Conservation (phyloP, 2,329 filamentous ascomycete species). For the Beauveria australis region DNA sequence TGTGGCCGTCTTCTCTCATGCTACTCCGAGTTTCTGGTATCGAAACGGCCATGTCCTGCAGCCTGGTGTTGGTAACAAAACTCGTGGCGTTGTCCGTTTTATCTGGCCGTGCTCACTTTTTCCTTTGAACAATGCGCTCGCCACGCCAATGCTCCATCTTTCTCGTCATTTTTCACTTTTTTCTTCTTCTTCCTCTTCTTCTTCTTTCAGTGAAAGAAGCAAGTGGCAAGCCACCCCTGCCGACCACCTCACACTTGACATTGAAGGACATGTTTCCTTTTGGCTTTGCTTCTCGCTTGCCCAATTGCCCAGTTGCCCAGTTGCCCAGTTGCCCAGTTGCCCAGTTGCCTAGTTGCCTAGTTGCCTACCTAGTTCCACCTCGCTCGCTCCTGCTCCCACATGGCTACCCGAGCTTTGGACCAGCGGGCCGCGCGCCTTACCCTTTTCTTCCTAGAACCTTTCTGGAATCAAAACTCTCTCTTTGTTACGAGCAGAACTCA, state of each 20-base stretch:
- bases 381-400: background rate
- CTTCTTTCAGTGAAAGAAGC: background rate
- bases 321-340: background rate
- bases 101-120: too few relatives aligned
- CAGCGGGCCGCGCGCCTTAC: background rate
- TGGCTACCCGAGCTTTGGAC: background rate
- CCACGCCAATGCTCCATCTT: constrained; percentile 3
- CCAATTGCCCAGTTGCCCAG: too few relatives aligned
- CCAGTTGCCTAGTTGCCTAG: too few relatives aligned
- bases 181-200: too few relatives aligned
- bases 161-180: constrained; percentile 5
- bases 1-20: background rate
- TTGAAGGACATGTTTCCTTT: background rate
- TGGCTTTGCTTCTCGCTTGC: background rate
- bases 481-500: background rate
- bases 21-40: too few relatives aligned
- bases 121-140: too few relatives aligned
- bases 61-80: too few relatives aligned
- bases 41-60: too few relatives aligned
- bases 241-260: background rate
- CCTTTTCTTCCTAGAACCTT: background rate
- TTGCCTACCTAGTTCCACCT: too few relatives aligned
- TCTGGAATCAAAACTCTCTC: background rate
- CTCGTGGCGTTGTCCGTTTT: too few relatives aligned
- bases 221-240: background rate